Evolutionary conservation across 371 early-diverging fungal species (phyloP), one percentile per base, ranked within the genome.

Genomic region (Phascolomyces articulosus): DNA sequence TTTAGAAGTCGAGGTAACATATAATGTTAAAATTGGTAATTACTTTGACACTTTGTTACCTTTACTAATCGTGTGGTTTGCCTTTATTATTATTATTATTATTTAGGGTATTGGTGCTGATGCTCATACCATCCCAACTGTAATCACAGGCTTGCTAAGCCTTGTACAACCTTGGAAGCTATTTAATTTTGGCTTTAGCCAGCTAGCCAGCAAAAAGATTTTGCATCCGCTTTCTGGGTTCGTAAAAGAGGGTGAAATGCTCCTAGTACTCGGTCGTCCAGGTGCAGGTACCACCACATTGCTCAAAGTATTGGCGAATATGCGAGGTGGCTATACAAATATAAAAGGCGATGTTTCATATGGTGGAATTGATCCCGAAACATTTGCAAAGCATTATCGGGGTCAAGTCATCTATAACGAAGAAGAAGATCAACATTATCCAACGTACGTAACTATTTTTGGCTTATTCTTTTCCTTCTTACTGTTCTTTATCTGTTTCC

Each of bases 201-300:
- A 65, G 27, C 31, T 28, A 8, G n/a, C 20, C 24, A 66, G 60
- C 40, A 69, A 65, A 26, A 62, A 48, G 0, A 85, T 89, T 41
- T 64, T 89, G 7, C 69, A 84, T 44, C 68, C 80, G 11, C 67
- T 85, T 55, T 79, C 80, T 27, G 89, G 90, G 9, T 86, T 79
- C 47, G 80, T 83, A 27, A 72, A 73, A 15, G 85, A 84, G 8
- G 90, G 90, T 4, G 88, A 91, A 68, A 89, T 91, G 90, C 70
- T 91, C 26, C 67, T 91, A 15, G 86, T 91, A 1, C 78, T 91
- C 15, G 91, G 91, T 2, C 77, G 87, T 3, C 91, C 91, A 4
- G 91, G 89, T 4, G 72, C 91, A 4, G 91, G 91, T 26, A 87
- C 89, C 62, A 88, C 87, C 8, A 86, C 87, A 20, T 62, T 89